Evolutionary conservation across 202 grass and related monocot species (phyloP), one percentile per base, ranked within the genome.

Genomic region (Dendrocalamus latiflorus): DNA sequence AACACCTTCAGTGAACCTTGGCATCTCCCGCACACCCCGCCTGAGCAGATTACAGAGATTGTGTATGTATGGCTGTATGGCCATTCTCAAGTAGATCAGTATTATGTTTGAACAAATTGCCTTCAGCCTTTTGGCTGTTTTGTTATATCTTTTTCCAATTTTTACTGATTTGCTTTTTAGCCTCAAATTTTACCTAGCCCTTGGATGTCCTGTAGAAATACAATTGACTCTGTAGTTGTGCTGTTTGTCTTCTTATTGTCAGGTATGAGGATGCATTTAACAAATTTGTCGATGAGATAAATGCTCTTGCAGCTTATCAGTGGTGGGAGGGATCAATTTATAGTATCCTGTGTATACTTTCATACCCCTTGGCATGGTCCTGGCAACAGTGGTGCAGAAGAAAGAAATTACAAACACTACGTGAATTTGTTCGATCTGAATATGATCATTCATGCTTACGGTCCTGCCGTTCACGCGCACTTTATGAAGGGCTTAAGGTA

Each of bases 361-460:
- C 89, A 54, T 95, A 93, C 72, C 95, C 95, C 37, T 72, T 98
- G 38, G 89, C 93, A 48, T 98, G 95, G 95, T 98, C 95, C 6
- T 98, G 95, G 95, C 92, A 98, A 75, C 95, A 98, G 69, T 98
- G 95, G 95, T 82, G 95, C 17, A 72, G 89, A 66, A 98, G 91
- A 89, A 95, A 90, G 60, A 98, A 93, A 61, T 77, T 98, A 51
- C 92, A 98, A 68, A 84, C 58, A 60, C 70, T 98, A 39, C 90
- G 95, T 56, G 95, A 98, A 91, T 98, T 88, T 98, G 95, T 98
- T 87, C 87, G 95, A 77, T 95, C 92, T 0, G 95, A 91, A 82
- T 98, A 98, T 81, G 93, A 98, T 81, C 95, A 98, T 86, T 94
- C 95, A n/a, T 98, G 95, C 60, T 80, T 98, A 83, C 78, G 92